Evolutionary conservation across 2,329 filamentous ascomycete species (phyloP).

Genomic region (Botrytis medusae): DNA sequence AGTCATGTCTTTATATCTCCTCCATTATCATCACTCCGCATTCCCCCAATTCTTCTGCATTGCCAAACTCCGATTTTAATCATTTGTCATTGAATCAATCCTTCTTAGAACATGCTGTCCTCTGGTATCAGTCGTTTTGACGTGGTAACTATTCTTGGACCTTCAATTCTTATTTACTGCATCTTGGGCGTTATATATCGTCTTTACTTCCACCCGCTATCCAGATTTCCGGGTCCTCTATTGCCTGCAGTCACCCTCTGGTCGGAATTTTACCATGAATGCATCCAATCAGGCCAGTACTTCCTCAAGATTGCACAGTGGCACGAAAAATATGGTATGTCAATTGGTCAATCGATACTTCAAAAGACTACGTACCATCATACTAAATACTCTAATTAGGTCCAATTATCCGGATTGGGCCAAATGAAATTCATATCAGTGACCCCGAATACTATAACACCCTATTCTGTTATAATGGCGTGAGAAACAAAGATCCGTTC

Average conservation of each 20-base stretch:
- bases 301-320: constrained; percentile 13
- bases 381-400: constrained; percentile 7
- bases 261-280: constrained; percentile 13
- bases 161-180: constrained; percentile 14
- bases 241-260: constrained; percentile 17
- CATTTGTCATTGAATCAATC: background rate
- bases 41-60: constrained; percentile 7
- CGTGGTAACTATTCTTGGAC: constrained; percentile 8
- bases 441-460: constrained; percentile 31
- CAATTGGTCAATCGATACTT: background rate
- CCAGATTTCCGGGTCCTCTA: constrained; percentile 19
- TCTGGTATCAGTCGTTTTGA: background rate
- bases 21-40: background rate
- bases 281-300: constrained; percentile 9
- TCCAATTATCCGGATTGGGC: constrained; percentile 31
- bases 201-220: constrained; percentile 22
- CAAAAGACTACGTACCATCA: background rate
- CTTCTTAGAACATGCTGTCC: constrained; percentile 7
- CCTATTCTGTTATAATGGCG: constrained; percentile 25
- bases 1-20: constrained; percentile 4
- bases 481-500: constrained; percentile 26
- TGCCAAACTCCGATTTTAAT: background rate
- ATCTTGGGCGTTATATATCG: constrained; percentile 16
- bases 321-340: constrained; percentile 11
- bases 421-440: constrained; percentile 26